Evolutionary conservation across 2,329 filamentous ascomycete genomes (phyloP).

Genomic region (Talaromyces pinophilus): DNA sequence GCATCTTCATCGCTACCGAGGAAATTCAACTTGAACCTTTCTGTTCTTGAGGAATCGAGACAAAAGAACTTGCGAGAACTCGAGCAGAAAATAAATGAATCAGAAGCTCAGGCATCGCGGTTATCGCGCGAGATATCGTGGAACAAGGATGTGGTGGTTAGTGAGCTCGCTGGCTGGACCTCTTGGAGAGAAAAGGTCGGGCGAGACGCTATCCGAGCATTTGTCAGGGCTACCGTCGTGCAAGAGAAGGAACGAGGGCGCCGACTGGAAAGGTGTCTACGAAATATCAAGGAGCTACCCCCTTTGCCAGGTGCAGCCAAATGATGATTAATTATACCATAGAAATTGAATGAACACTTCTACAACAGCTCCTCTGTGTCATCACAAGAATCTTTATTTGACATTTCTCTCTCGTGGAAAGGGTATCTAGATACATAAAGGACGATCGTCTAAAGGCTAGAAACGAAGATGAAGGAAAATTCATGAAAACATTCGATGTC

Average conservation of each 20-base stretch:
- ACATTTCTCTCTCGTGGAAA: neutral
- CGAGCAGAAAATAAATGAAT: slow-evolving; percentile 73
- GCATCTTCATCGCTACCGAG: slow-evolving; percentile 56
- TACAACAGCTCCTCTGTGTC: neutral
- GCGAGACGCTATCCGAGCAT: slow-evolving; percentile 69
- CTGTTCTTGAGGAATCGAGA: slow-evolving; percentile 76
- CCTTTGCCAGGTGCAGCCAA: slow-evolving; percentile 3
- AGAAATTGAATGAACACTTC: neutral
- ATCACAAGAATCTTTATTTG: slow-evolving; percentile 3
- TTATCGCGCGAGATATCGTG: slow-evolving; percentile 83
- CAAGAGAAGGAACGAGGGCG: slow-evolving; percentile 77
- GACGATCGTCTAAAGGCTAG: neutral
- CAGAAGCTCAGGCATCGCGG: slow-evolving; percentile 68
- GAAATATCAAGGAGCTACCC: slow-evolving; percentile 53
- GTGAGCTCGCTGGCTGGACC: slow-evolving; percentile 91
- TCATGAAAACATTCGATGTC: neutral
- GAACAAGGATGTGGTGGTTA: slow-evolving; percentile 89
- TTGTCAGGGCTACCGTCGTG: slow-evolving; percentile 77
- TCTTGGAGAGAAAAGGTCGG: slow-evolving; percentile 81
- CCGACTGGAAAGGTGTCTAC: slow-evolving; percentile 75
- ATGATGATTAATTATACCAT: slow-evolving; percentile 8
- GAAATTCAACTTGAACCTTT: slow-evolving; percentile 51
- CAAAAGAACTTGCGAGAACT: slow-evolving; percentile 80
- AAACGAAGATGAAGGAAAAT: slow-evolving; percentile 22
- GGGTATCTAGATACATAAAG: slow-evolving; percentile 18